Percentiles rank a stretch among this genome's conserved stretches.
Evolutionary conservation across 2,329 filamentous ascomycete genomes (phyloP).

Genomic region (Pestalotiopsis sp.): DNA sequence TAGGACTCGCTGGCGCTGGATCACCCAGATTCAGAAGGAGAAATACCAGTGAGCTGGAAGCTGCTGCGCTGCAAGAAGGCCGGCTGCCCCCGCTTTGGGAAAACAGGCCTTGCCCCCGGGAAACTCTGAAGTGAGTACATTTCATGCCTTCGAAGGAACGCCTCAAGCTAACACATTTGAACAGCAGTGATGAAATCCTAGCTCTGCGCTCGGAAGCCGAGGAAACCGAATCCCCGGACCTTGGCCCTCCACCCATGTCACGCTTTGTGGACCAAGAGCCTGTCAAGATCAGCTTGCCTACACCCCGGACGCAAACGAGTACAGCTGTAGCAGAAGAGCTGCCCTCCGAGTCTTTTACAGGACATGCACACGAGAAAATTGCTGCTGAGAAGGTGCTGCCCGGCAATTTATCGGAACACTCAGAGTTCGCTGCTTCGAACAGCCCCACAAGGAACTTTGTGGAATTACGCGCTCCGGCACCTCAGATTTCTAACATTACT

Average conservation of each 20-base stretch:
- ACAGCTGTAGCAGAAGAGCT: conserved; percentile 14
- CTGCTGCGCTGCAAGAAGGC: conserved; percentile 51
- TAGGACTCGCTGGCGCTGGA: conserved; percentile 44
- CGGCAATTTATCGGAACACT: conserved; percentile 8
- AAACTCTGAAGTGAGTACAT: conserved; percentile 62
- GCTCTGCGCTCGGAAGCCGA: conserved; percentile 54
- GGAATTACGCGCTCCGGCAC: conserved; percentile 13
- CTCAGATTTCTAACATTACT: conserved; percentile 41
- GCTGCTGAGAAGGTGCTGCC: not conserved
- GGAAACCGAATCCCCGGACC: conserved; percentile 65
- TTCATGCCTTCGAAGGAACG: not conserved
- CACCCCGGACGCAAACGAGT: conserved; percentile 13
- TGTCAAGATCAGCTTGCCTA: conserved; percentile 54
- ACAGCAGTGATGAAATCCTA: conserved; percentile 63
- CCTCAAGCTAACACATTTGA: not conserved
- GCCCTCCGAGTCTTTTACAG: conserved; percentile 9
- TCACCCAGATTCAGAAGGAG: conserved; percentile 59
- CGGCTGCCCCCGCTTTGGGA: conserved; percentile 70
- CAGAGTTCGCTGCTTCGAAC: conserved; percentile 9
- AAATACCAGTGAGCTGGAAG: conserved; percentile 55
- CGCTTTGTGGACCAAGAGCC: conserved; percentile 59
- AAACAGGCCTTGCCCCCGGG: conserved; percentile 66
- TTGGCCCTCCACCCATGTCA: conserved; percentile 65
- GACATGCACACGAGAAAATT: not conserved
- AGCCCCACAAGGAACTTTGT: conserved; percentile 6